Conservation (phyloP, 371 early-diverging fungal species). For the Mortierella sp. region DNA sequence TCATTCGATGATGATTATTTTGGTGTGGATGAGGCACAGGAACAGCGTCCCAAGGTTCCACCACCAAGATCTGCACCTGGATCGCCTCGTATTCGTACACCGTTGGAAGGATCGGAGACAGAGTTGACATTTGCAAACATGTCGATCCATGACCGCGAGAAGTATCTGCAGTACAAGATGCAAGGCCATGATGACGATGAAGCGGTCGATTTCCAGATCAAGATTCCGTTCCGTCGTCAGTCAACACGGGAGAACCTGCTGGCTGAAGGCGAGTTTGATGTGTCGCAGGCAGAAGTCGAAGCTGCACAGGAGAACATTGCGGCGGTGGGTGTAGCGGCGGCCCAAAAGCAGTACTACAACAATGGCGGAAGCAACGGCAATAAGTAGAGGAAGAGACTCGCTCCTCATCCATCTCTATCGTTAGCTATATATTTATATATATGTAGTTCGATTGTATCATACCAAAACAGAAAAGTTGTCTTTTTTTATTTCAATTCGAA, state of each 20-base stretch:
- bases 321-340: slow-evolving; percentile 32
- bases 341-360: slow-evolving; percentile 17
- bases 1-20: slow-evolving; percentile 71
- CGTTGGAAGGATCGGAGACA: slow-evolving; percentile 36
- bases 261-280: slow-evolving; percentile 64
- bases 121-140: slow-evolving; percentile 52
- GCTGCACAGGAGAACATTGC: slow-evolving; percentile 31
- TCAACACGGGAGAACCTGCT: slow-evolving; percentile 60
- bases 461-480: no score
- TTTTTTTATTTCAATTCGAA: no score
- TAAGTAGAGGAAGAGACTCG: no score
- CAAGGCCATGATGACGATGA: slow-evolving; percentile 44
- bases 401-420: no score
- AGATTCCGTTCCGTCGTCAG: slow-evolving; percentile 32
- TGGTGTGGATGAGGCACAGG: slow-evolving; percentile 41
- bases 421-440: no score
- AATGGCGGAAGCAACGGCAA: no score
- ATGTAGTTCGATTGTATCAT: no score
- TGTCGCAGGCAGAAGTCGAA: slow-evolving; percentile 22
- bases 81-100: slow-evolving; percentile 69
- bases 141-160: slow-evolving; percentile 46
- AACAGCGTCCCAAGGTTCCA: slow-evolving; percentile 72
- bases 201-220: slow-evolving; percentile 25
- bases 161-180: slow-evolving; percentile 44
- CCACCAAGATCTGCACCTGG: slow-evolving; percentile 84